Base-by-base conservation (phyloP, 192 early-diverging fungal genomes). In the Diversispora eburnea region DNA sequence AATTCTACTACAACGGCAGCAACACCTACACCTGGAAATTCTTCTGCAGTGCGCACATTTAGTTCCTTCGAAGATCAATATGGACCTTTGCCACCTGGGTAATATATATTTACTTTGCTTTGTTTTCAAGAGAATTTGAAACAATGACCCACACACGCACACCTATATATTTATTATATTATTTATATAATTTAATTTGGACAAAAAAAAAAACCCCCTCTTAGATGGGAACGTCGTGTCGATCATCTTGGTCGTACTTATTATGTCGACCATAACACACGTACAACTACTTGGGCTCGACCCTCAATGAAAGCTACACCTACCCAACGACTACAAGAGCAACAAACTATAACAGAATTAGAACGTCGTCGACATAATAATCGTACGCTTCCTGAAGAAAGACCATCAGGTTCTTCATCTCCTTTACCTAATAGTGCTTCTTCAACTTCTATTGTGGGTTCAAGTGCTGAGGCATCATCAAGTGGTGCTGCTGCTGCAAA, bases 241-340 rank as follows among this genome's bases (percentile, higher is more conserved):
- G 97, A 99, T 86, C 91, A 95, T 76, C 76, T 96, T 57, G 93
- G 95, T 8, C 89, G 97, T 3, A 91, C 91, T 5, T 99, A 99
- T 86, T 99, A 96, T 82, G 95, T 99, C 20, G 96, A 99, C 82
- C 97, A 99, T 79, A 98, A 94, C 80, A 91, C 88, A n/a, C 88
- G 96, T 47, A 91, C 90, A 13, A 99, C 97, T 8, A 98, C 97
- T 13, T 99, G 97, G 97, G 89, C 88, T 67, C 81, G 82, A 64
- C 87, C 87, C 33, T 78, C 78, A 76, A 71, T 77, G 74, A 78
- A 73, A 69, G 79, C 67, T 33, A 76, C 78, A 15, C 73, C 77
- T 3, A 67, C 73, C 22, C 77, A 76, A 54, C 67, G 73, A 33
- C 65, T 70, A 10, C 83, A 85, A 70, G 84, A 86, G 15, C 73